Conservation (phyloP, 495 filamentous ascomycete species). For the Achaetomiella virescens region DNA sequence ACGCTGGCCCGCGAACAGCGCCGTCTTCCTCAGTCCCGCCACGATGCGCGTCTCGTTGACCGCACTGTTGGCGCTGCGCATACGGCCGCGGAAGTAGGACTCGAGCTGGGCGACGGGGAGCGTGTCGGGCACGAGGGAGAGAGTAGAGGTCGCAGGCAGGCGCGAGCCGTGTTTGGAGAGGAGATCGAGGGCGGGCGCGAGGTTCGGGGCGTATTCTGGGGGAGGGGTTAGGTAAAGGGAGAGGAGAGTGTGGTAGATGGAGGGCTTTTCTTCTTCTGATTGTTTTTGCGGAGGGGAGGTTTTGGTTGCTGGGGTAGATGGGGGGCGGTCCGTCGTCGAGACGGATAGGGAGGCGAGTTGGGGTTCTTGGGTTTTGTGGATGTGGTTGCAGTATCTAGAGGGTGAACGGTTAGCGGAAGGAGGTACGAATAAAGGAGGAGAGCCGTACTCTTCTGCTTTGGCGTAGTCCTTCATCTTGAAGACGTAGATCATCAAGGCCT, state of each 20-base stretch:
- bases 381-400: slow-evolving; percentile 80
- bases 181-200: slow-evolving; percentile 74
- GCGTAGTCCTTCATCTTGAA: slow-evolving; percentile 81
- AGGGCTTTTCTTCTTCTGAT: slow-evolving; percentile 44
- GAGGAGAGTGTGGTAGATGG: slow-evolving; percentile 86
- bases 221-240: slow-evolving; percentile 86
- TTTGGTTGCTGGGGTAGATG: slow-evolving; percentile 34
- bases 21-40: slow-evolving; percentile 63
- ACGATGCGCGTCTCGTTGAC: slow-evolving; percentile 75
- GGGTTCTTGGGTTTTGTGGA: slow-evolving; percentile 55
- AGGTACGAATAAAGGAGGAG: not conserved
- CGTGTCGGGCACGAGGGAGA: slow-evolving; percentile 75
- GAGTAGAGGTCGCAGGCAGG: slow-evolving; percentile 75
- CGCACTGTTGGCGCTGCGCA: slow-evolving; percentile 76
- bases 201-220: slow-evolving; percentile 48
- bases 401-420: not conserved
- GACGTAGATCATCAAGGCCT: slow-evolving; percentile 92
- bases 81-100: slow-evolving; percentile 85
- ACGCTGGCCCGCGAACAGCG: slow-evolving; percentile 66
- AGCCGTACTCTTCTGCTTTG: slow-evolving; percentile 84
- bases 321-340: slow-evolving; percentile 22
- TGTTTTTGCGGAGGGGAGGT: slow-evolving; percentile 40
- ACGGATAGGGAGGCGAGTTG: slow-evolving; percentile 28
- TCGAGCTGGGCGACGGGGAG: slow-evolving; percentile 75
- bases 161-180: slow-evolving; percentile 88